Percentiles rank a stretch among this genome's conserved stretches.
These are phyloP conservation scores for Myxozyma neglecta DNA, from an alignment of 805 yeast genomes.

Conservation along the genomic window DNA sequence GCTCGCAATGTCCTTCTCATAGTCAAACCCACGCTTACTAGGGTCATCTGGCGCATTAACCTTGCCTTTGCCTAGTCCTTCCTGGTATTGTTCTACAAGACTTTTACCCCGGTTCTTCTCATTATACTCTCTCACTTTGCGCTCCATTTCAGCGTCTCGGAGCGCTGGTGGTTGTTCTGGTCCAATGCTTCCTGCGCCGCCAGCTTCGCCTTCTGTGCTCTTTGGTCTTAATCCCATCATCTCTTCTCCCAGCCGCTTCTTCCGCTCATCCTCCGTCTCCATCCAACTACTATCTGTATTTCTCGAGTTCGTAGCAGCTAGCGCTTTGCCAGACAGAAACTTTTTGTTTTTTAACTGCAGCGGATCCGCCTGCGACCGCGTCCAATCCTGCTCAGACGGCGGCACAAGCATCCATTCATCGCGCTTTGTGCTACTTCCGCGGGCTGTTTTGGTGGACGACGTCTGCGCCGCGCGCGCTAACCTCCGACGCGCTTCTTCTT, in stretches of 20 bases:
- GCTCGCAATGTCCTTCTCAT: slow-evolving; percentile 31
- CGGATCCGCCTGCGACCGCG: slow-evolving; percentile 30
- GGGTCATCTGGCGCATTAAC: slow-evolving; percentile 24
- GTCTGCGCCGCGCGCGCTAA: slow-evolving; percentile 9
- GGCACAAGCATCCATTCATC: slow-evolving; percentile 36
- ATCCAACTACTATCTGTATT: slow-evolving; percentile 26
- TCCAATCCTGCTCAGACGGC: slow-evolving; percentile 31
- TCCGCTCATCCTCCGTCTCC: slow-evolving; percentile 31
- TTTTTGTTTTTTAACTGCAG: slow-evolving; percentile 20
- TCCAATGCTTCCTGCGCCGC: not conserved
- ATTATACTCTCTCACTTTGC: slow-evolving; percentile 23
- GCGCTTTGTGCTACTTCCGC: slow-evolving; percentile 12
- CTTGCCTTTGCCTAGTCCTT: slow-evolving; percentile 10
- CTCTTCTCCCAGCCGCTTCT: slow-evolving; percentile 32
- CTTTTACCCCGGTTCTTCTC: slow-evolving; percentile 28
- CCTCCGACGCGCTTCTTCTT: slow-evolving; percentile 28
- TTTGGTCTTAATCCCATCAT: slow-evolving; percentile 30
- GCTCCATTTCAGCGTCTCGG: slow-evolving; percentile 23
- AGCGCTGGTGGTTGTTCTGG: slow-evolving; percentile 4
- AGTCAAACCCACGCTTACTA: slow-evolving; percentile 29
- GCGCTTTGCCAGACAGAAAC: slow-evolving; percentile 25
- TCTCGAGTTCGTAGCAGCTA: slow-evolving; percentile 1
- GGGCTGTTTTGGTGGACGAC: not conserved
- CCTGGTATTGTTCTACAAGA: slow-evolving; percentile 27
- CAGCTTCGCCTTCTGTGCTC: not conserved